Conservation (phyloP, 495 filamentous ascomycete species). For the Xylaria venustula region DNA sequence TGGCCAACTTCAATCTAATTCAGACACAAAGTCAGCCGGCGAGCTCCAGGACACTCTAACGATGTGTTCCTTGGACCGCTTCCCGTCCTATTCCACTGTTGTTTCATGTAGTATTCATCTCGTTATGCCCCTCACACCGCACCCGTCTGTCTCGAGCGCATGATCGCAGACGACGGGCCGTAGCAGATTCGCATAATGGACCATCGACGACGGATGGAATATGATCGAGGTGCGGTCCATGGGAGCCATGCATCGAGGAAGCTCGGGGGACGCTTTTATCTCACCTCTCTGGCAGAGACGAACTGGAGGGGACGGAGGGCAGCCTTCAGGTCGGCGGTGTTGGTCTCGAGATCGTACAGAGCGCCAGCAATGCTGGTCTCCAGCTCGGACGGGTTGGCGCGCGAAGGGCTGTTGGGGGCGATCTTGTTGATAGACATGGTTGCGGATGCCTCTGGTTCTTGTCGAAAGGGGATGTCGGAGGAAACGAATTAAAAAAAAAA, state of each 20-base stretch:
- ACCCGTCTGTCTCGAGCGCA: constrained; percentile 13
- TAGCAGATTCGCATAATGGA: constrained; percentile 10
- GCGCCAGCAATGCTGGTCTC: constrained; percentile 92
- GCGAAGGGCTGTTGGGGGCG: constrained; percentile 89
- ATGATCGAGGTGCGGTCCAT: constrained; percentile 36
- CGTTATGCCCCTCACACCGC: constrained; percentile 22
- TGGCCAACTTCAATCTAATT: constrained; percentile 96
- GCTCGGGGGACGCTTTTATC: constrained; percentile 46
- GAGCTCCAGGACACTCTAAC: constrained; percentile 53
- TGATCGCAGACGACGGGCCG: constrained; percentile 21
- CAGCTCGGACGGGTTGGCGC: constrained; percentile 89
- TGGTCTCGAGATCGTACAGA: constrained; percentile 96
- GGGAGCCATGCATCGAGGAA: constrained; percentile 16
- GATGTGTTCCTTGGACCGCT: constrained; percentile 61
- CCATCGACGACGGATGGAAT: constrained; percentile 35
- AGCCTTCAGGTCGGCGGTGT: constrained; percentile 92
- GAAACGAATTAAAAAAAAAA: constrained; percentile 6
- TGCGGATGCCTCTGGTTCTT: constrained; percentile 32
- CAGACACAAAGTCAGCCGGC: constrained; percentile 66
- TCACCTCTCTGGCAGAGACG: constrained; percentile 96
- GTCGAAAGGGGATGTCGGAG: constrained; percentile 13
- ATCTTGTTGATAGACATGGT: constrained; percentile 89
- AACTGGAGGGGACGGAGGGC: constrained; percentile 95
- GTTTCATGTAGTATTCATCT: constrained; percentile 30
- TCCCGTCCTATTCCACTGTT: constrained; percentile 63